Percentiles rank a stretch among this genome's conserved stretches.
phyloP scores from a whole-genome alignment of 208 protist genomes.

The Acanthamoeba sp. region DNA sequence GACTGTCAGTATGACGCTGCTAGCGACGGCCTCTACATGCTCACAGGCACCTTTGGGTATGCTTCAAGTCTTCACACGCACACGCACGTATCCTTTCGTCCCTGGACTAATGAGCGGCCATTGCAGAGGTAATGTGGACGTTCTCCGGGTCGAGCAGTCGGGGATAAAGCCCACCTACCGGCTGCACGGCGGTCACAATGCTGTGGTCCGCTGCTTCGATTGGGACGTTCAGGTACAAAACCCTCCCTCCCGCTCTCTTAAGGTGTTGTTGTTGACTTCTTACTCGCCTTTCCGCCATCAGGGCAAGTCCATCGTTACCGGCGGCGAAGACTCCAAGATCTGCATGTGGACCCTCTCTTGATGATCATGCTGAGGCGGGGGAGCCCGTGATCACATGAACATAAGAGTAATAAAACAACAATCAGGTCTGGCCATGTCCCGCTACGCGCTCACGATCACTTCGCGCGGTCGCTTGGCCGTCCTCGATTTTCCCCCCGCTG shows the following conservation, averaged over 20 bases:
- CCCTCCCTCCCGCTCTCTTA: background rate
- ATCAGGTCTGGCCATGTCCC: too few species aligned
- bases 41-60: constrained; percentile 45
- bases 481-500: too few species aligned
- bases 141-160: constrained; percentile 30
- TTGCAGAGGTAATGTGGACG: background rate
- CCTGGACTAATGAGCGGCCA: too few species aligned
- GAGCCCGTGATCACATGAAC: too few species aligned
- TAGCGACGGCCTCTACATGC: constrained; percentile 21
- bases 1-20: constrained; percentile 43
- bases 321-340: constrained; percentile 46
- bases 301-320: background rate
- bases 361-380: background rate
- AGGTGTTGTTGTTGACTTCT: background rate
- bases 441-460: too few species aligned
- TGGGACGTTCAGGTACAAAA: constrained; percentile 34
- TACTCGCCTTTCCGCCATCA: background rate
- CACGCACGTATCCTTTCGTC: background rate
- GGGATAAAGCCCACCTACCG: constrained; percentile 4
- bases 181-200: constrained; percentile 39
- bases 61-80: background rate
- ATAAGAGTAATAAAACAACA: too few species aligned
- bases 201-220: constrained; percentile 39
- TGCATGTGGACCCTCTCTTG: constrained; percentile 33
- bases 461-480: too few species aligned